Evolutionary conservation across 2,329 filamentous ascomycete genomes (phyloP).

Genomic region (Colletotrichum sp.): DNA sequence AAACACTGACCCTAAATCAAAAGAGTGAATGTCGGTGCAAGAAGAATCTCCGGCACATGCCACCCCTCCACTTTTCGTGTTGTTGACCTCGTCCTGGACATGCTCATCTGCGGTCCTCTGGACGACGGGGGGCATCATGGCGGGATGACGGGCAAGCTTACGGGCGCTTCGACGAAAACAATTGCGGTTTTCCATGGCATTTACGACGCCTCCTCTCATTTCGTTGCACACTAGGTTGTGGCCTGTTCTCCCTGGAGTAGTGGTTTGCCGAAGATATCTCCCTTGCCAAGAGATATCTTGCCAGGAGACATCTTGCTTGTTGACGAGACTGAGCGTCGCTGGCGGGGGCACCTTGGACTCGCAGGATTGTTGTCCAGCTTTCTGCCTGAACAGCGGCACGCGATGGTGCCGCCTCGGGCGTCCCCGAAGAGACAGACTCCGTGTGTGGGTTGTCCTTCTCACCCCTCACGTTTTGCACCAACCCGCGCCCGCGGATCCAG

Average conservation of each 20-base stretch:
- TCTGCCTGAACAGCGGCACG: not conserved
- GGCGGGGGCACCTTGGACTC: not conserved
- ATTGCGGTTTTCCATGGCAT: not conserved
- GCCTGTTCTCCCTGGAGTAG: not conserved
- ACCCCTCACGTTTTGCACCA: not conserved
- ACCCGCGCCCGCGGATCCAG: not conserved
- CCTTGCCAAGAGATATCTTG: not conserved
- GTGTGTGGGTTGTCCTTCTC: not conserved
- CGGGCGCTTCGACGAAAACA: not conserved
- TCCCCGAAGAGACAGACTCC: not conserved
- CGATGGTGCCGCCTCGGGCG: not conserved
- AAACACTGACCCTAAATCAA: not conserved
- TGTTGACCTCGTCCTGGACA: not conserved
- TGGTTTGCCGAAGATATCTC: not conserved
- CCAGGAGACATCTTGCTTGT: not conserved
- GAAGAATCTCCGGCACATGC: not conserved
- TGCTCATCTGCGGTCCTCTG: not conserved
- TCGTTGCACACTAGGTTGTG: not conserved
- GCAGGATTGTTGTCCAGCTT: not conserved
- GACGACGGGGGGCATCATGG: not conserved
- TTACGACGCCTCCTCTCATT: slow-evolving; percentile 14
- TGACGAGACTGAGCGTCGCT: not conserved
- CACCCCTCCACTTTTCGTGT: not conserved
- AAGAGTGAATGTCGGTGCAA: not conserved
- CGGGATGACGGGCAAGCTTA: not conserved